Evolutionary conservation across 2,329 filamentous ascomycete genomes (phyloP).

Genomic region (Dryadomyces quercus-mongolicae): DNA sequence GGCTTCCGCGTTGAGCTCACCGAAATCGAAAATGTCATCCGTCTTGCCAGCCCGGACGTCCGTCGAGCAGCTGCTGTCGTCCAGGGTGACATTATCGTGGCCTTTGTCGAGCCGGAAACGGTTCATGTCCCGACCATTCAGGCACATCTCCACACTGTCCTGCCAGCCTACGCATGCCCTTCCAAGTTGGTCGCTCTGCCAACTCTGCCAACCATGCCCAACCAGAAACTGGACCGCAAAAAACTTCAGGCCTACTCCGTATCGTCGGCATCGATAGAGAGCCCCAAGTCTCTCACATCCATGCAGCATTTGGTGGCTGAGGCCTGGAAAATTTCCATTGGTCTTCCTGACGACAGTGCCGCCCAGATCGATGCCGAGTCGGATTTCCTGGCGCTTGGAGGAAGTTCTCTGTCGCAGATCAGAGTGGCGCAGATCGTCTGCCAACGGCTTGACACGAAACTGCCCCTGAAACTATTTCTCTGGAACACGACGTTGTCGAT

Average conservation of each 20-base stretch:
- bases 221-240: neutral
- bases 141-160: neutral
- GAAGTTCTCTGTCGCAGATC: no score
- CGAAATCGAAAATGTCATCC: slow-evolving; percentile 21
- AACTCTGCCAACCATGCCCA: neutral
- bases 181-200: neutral
- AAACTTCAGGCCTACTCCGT: neutral
- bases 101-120: neutral
- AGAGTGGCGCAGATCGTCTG: no score
- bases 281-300: no score
- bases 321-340: no score
- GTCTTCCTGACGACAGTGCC: no score
- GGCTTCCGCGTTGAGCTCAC: slow-evolving; percentile 24
- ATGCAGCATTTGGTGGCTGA: no score
- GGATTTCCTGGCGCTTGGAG: no score
- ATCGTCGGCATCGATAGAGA: no score
- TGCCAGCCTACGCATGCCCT: neutral
- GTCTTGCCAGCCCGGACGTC: neutral
- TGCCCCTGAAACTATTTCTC: no score
- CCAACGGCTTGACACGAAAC: no score
- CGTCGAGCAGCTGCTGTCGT: neutral
- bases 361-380: no score
- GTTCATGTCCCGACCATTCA: neutral
- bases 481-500: no score
- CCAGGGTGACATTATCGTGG: neutral